phyloP scores from a whole-genome alignment of 257 asterid species.

The Thymus mandschuricus region DNA sequence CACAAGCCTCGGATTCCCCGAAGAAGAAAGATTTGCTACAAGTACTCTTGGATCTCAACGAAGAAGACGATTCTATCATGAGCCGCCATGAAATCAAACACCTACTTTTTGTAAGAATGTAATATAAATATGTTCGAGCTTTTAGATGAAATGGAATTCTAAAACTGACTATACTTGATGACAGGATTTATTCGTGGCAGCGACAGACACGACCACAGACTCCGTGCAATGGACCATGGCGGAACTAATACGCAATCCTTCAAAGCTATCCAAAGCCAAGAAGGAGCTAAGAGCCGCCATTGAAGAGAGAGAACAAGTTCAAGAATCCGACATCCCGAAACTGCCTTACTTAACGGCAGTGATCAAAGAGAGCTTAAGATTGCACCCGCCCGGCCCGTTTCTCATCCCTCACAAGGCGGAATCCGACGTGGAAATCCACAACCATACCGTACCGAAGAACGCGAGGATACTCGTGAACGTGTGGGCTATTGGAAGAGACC shows the following conservation, averaged over 20 bases:
- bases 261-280: constrained; percentile 14
- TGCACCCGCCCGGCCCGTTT: constrained; percentile 13
- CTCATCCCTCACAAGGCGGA: constrained; percentile 13
- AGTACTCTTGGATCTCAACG: constrained; percentile 28
- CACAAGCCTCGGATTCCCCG: not conserved
- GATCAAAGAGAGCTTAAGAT: constrained; percentile 21
- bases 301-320: not conserved
- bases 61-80: constrained; percentile 1
- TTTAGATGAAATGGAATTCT: too few species aligned
- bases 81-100: constrained; percentile 18
- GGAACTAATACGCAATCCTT: constrained; percentile 21
- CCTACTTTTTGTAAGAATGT: constrained; percentile 13
- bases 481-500: constrained; percentile 27
- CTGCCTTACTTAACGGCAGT: constrained; percentile 23
- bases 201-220: not conserved
- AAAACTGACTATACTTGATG: too few species aligned
- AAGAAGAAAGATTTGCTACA: constrained; percentile 32
- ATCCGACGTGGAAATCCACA: constrained; percentile 3
- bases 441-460: constrained; percentile 4
- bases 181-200: constrained; percentile 3
- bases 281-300: not conserved
- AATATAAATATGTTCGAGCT: too few species aligned
- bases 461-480: constrained; percentile 14
- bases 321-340: constrained; percentile 22
- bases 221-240: constrained; percentile 27